Percentiles rank a stretch among this genome's conserved stretches.
Conservation (phyloP, 768 basidiomycete species). For the Tylopilus sp. region DNA sequence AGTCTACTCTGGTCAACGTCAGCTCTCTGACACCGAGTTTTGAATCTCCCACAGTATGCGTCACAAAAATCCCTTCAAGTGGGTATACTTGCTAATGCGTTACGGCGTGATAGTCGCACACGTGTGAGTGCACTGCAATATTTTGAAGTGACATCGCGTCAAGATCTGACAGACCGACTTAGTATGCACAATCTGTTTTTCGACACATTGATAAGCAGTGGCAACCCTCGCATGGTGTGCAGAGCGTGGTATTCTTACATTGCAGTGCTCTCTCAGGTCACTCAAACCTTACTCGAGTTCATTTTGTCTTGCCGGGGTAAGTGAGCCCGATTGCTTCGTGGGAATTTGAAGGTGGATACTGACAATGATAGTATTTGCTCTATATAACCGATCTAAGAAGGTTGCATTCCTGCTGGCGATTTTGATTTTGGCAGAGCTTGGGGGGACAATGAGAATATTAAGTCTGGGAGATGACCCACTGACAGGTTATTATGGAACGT, state of each 20-base stretch:
- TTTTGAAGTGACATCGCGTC: background rate
- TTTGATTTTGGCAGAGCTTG: slow-evolving; percentile 7
- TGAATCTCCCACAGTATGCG: slow-evolving; percentile 19
- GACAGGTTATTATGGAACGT: background rate
- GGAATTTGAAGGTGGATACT: background rate
- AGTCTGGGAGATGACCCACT: background rate
- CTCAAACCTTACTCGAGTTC: slow-evolving; percentile 11
- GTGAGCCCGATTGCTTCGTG: background rate
- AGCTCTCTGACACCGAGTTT: background rate
- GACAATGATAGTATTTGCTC: slow-evolving; percentile 8
- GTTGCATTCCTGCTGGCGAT: slow-evolving; percentile 7
- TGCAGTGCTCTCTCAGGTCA: background rate
- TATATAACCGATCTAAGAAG: slow-evolving; percentile 15
- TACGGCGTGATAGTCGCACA: slow-evolving; percentile 16
- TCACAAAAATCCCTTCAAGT: slow-evolving; percentile 23
- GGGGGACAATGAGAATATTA: slow-evolving; percentile 1
- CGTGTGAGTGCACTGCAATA: slow-evolving; percentile 10
- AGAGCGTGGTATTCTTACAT: slow-evolving; percentile 8
- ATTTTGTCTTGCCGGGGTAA: slow-evolving; percentile 17
- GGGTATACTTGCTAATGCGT: slow-evolving; percentile 26
- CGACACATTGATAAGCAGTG: slow-evolving; percentile 4
- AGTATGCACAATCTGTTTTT: slow-evolving; percentile 12
- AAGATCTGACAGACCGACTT: background rate
- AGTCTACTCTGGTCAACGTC: background rate
- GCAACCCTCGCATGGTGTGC: slow-evolving; percentile 9